Base-by-base conservation (phyloP, 2,329 filamentous ascomycete species). In the Fusarium sulawesiense region DNA sequence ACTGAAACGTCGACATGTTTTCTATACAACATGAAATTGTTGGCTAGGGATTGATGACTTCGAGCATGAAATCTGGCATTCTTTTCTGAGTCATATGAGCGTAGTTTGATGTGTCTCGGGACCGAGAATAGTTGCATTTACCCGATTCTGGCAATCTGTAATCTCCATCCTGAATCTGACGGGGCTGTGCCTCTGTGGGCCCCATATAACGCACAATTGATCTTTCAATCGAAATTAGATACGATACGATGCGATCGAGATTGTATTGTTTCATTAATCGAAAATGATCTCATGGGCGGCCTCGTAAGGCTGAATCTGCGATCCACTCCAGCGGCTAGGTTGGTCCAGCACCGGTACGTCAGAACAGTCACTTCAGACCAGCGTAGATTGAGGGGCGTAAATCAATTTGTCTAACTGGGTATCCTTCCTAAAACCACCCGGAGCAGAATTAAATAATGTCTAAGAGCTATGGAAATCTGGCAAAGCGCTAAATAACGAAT, bases 381-480 rank as follows among this genome's bases (percentile, higher is more conserved):
- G 21, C 21, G 21, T 23, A 2, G 18, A 23, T 7, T 32, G 30
- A 40, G 40, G 16, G 27, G 29, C 20, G 13, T 49, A 21, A 20
- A 45, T 45, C 21, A 51, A 29, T 53, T 51, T 21, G 20, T 32
- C 45, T 30, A 45, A 14, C 23, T 30, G 59, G 59, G 59, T 64
- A 64, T 48, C 34, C 42, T 64, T 64, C 45, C 13, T 27, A 20
- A 20, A 56, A 40, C 27, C 16, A 20, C 30, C 42, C 29, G 12
- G 13, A 3, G 6, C 29, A 30, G 12, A 30, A 30, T 30, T 14
- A 14, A 30, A 4, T 30, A 30, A 30, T 14, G 29, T 30, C 30
- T 57, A 64, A 30, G 62, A 64, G n/a, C 60, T 64, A 30, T 64
- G 60, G 14, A 64, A 64, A 4, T 64, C 62, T 2, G 62, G 62